These are phyloP conservation scores for Ustanciosporium gigantosporum DNA, from an alignment of 1,284 basidiomycete species.

Conservation along the genomic window DNA sequence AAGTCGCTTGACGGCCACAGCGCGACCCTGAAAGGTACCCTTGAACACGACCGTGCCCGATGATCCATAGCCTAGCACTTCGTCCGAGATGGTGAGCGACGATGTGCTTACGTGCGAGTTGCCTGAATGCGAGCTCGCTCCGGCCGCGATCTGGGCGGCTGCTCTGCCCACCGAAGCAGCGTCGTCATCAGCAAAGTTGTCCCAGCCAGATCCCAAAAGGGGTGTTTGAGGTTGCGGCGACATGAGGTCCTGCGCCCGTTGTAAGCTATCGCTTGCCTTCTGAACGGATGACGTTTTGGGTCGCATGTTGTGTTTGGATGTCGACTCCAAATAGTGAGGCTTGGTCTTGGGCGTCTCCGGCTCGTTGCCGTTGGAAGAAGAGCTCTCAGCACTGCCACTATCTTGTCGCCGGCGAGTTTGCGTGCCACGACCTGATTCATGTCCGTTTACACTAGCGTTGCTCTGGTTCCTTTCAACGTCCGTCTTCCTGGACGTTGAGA, in stretches of 20 bases:
- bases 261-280: conserved; percentile 29
- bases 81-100: conserved; percentile 51
- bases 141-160: conserved; percentile 35
- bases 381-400: conserved; percentile 7
- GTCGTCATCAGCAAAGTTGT: conserved; percentile 15
- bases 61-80: conserved; percentile 75
- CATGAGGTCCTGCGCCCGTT: conserved; percentile 37
- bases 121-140: conserved; percentile 15
- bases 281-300: conserved; percentile 7
- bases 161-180: conserved; percentile 24
- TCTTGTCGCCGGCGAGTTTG: no score
- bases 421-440: no score
- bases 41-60: conserved; percentile 94
- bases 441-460: no score
- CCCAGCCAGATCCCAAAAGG: conserved; percentile 30
- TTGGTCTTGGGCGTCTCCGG: conserved; percentile 8
- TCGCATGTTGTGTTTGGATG: not conserved
- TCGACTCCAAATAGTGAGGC: no score
- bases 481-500: not conserved
- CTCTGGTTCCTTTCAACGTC: not conserved
- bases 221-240: conserved; percentile 29
- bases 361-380: conserved; percentile 27
- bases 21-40: conserved; percentile 90
- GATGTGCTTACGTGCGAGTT: conserved; percentile 23
- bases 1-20: conserved; percentile 94